Evolutionary conservation across 192 early-diverging fungal species (phyloP), one percentile per base, ranked within the genome.

Genomic region (Thoreauomyces humboldtii): DNA sequence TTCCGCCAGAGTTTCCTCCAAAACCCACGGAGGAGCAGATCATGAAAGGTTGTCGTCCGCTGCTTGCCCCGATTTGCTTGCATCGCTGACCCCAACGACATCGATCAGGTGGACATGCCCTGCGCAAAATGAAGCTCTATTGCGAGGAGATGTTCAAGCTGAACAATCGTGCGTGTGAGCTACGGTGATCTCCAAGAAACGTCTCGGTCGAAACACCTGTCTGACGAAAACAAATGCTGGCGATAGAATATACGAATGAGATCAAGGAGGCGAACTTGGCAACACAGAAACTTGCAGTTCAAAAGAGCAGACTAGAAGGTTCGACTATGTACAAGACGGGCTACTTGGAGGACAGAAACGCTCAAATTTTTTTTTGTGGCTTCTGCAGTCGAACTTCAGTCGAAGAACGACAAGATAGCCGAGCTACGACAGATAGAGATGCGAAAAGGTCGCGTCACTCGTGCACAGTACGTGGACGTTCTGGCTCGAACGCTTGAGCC

Each of bases 91-190:
- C 14, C 56, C 11, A 14, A 4, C 27, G 11, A 33, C 21, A 17
- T 31, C n/a, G 22, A 17, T 31, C 24, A 79, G 80, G 80, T 12
- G 80, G 77, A 12, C 65, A 74, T 72, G 76, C 78, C 25, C 43
- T 83, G 27, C 63, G 73, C 29, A 73, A 73, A 32, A 42, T 83
- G 25, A 80, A 83, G 72, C 52, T 65, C 12, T 77, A 78, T 52
- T 78, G 72, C 47, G 81, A 83, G 21, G 61, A 81, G 24, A 35
- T 80, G 1, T 72, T 65, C 33, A 33, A 63, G 33, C 21, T 58
- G 9, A 78, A 83, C 71, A 22, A 29, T 27, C 25, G 50, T 54
- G 19, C 2, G 35, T 4, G 3, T 7, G 56, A 4, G 4, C 7
- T 28, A 9, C 7, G 21, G 11, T n/a, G 21, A 35, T 32, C 25